These are phyloP conservation scores for Saitozyma sp. DNA, from an alignment of 768 basidiomycete species.

Conservation along the genomic window DNA sequence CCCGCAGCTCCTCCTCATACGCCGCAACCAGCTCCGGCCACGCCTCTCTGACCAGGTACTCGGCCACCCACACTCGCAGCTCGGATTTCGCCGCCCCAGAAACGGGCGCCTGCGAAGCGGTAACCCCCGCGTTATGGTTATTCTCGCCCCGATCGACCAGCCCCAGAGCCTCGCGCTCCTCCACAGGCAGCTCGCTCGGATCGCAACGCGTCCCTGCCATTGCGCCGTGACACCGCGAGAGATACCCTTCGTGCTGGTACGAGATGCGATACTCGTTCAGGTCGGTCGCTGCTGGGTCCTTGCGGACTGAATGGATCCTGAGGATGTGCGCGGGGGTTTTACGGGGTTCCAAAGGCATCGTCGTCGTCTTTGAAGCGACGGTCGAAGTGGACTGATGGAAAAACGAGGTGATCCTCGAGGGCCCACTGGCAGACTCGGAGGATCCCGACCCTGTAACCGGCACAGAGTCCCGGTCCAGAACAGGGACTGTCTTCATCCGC, in stretches of 20 bases:
- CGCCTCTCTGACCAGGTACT: slow-evolving; percentile 68
- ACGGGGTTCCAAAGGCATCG: background rate
- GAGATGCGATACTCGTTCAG: slow-evolving; percentile 77
- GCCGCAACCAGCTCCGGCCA: slow-evolving; percentile 66
- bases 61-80: slow-evolving; percentile 78
- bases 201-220: slow-evolving; percentile 63
- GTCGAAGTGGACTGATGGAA: slow-evolving; percentile 43
- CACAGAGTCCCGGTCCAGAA: background rate
- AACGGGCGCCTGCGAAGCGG: background rate
- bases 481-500: slow-evolving; percentile 54
- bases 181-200: slow-evolving; percentile 56
- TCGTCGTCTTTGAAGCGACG: slow-evolving; percentile 24
- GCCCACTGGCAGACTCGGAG: slow-evolving; percentile 8
- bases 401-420: slow-evolving; percentile 48
- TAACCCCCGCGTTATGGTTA: background rate
- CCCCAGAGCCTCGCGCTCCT: slow-evolving; percentile 52
- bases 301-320: slow-evolving; percentile 66
- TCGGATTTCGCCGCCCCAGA: slow-evolving; percentile 54
- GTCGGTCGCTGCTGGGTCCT: slow-evolving; percentile 69
- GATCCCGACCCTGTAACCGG: background rate
- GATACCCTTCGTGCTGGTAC: slow-evolving; percentile 67
- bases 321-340: slow-evolving; percentile 54
- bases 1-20: slow-evolving; percentile 64
- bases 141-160: slow-evolving; percentile 42
- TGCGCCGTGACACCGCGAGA: slow-evolving; percentile 65